A percentile compares a stretch with the other conserved stretches of the same genome.
These are phyloP conservation scores for Aspergillus intermedius DNA, from an alignment of 2,329 filamentous ascomycete genomes.

Conservation along the genomic window DNA sequence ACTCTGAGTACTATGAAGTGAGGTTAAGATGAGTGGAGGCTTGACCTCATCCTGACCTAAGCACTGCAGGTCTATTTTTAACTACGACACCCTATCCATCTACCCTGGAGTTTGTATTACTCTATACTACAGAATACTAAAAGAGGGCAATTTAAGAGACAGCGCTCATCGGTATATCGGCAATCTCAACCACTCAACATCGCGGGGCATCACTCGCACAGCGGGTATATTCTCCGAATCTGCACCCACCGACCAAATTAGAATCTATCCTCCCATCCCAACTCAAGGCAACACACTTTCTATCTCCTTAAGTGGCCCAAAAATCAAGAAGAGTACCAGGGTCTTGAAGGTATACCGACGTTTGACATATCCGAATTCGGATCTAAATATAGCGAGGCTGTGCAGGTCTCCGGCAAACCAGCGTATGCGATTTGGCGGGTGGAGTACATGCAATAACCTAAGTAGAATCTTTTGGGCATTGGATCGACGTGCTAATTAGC, in stretches of 20 bases:
- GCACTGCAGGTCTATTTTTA: not conserved
- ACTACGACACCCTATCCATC: too few species aligned
- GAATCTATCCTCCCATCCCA: too few species aligned
- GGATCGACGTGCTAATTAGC: not conserved
- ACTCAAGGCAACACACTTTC: not conserved
- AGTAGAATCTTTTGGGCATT: not conserved
- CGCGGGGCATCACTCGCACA: too few species aligned
- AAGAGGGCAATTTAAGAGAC: too few species aligned
- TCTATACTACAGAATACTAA: too few species aligned
- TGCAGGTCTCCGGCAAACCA: not conserved
- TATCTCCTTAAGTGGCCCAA: not conserved
- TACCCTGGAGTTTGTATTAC: too few species aligned
- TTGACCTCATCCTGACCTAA: constrained; percentile 2
- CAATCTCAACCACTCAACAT: too few species aligned
- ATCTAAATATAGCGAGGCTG: not conserved
- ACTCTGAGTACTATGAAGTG: not conserved
- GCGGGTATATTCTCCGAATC: too few species aligned
- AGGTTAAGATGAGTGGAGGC: not conserved
- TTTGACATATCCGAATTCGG: not conserved
- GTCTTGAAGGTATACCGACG: not conserved
- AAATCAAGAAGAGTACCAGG: not conserved
- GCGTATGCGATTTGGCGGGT: not conserved
- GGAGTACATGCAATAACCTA: not conserved
- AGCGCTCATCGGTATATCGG: too few species aligned
- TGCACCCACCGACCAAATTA: too few species aligned